Base-by-base conservation (phyloP, 352 stramenopile genomes). In the Globisporangium perplexum region DNA sequence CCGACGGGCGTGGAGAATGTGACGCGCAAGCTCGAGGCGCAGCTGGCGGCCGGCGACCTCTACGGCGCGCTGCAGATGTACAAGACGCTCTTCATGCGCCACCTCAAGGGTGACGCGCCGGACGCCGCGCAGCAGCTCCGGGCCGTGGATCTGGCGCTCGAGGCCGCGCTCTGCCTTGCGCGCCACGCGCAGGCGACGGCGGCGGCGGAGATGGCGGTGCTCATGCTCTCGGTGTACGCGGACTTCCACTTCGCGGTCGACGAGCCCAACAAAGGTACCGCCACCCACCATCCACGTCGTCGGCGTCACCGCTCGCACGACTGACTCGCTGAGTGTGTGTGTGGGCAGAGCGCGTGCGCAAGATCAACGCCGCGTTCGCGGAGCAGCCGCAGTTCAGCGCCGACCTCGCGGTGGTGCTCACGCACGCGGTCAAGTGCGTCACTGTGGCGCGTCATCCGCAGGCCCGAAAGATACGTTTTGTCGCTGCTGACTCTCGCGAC, bases 61-160 rank as follows among this genome's bases (percentile, higher is more conserved):
- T 96, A 96, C 64, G 81, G 85, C 50, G 86, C 86, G 52, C 58
- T 96, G 58, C 86, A 96, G 61, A 90, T 94, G 82, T 96, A 96
- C 76, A 93, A 93, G 76, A 93, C 83, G 60, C 71, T 96, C 18
- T 93, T 90, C 65, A 93, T 88, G 75, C 84, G 86, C 36, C 72
- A 78, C 50, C 77, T 92, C 60, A 90, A 92, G 55, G 80, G 77
- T 56, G 83, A 93, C 47, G 47, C 47, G 24, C 71, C 71, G 26
- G 71, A 69, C 47, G 47, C 47, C 7, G 64, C 65, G 28, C 72
- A 85, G 55, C 84, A 90, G 57, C 55, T 83, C 43, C 77, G 84
- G 48, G 81, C 79, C 23, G 68, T 76, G 30, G 71, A 81, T 14
- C 62, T 93, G 57, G 77, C 82, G 22, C 68, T 86, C 24, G 70